Evolutionary conservation across 1,139 yeast genomes (phyloP), one percentile per base, ranked within the genome.

Genomic region (Torulaspora pretoriensis): DNA sequence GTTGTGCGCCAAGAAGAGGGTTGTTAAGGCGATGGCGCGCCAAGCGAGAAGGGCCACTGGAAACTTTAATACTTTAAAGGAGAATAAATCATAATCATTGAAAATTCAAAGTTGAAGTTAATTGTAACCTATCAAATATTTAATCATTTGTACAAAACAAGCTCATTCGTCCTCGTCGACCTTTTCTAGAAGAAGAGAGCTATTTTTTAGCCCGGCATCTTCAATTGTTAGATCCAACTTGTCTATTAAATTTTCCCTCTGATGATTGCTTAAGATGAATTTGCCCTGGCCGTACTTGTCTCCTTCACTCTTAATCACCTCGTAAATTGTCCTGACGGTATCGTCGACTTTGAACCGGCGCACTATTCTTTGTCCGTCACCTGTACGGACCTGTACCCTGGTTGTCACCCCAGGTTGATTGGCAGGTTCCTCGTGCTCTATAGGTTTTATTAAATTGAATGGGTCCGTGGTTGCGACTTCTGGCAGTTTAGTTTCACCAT

Each of bases 281-380:
- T 75, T 69, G 23, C 69, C 68, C 33, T 70, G 77, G 7, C 60
- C 67, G 40, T 53, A 61, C 1, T 59, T 61, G 7, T 73, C 61
- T 9, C 81, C 77, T 49, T 75, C 81, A 4, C 75, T 70, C 56
- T 82, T 80, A 29, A 77, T 72, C 28, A 77, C 70, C 39, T 83
- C 81, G 61, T 71, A 86, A 30, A 92, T 72, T 12, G 72, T 70
- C 59, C 77, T 51, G 0, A 94, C 85, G 3, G 72, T 67, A 53
- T 83, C 94, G 3, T 68, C 60, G 2, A 54, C 50, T 10, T 67
- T 68, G 57, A 92, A 85, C 52, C 88, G 76, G 47, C 88, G 82
- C n/a, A 92, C 83, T 10, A 83, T 68, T 50, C 97, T 72, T 45
- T 82, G 76, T 17, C 97, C 97, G 57, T 84, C 89, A 13, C 94